Evolutionary conservation across 2,329 filamentous ascomycete species (phyloP).

Genomic region (Phoma herbarum): DNA sequence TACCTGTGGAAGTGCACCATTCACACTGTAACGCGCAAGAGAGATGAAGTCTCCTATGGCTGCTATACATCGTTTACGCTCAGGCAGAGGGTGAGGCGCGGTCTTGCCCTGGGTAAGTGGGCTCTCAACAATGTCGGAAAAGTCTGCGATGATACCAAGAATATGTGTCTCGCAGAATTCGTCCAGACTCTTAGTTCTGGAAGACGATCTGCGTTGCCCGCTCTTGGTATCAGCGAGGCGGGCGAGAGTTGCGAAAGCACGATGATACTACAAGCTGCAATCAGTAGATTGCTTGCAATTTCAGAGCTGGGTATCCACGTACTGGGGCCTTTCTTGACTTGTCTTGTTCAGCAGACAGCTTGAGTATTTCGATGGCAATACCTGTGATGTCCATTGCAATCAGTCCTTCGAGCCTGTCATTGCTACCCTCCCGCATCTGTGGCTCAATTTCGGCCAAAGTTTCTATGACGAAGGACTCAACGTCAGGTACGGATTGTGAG

Average conservation of each 20-base stretch:
- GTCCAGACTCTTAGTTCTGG: constrained; percentile 68
- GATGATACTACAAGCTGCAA: constrained; percentile 50
- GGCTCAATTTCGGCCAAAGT: constrained; percentile 74
- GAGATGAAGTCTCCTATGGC: constrained; percentile 89
- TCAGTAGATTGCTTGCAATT: constrained; percentile 2
- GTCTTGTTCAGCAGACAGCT: constrained; percentile 75
- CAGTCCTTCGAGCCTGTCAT: constrained; percentile 70
- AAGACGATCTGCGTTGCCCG: constrained; percentile 54
- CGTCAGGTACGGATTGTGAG: constrained; percentile 68
- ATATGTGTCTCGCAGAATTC: constrained; percentile 84
- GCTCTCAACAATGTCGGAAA: constrained; percentile 82
- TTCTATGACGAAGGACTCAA: constrained; percentile 73
- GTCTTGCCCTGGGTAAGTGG: constrained; percentile 51
- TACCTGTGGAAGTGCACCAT: constrained; percentile 85
- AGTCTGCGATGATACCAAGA: constrained; percentile 83
- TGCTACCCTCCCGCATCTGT: constrained; percentile 68
- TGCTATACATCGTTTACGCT: constrained; percentile 79
- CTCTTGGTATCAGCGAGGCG: constrained; percentile 59
- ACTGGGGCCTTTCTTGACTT: constrained; percentile 64
- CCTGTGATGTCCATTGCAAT: constrained; percentile 78
- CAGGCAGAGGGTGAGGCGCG: constrained; percentile 65
- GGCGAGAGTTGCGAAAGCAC: constrained; percentile 59
- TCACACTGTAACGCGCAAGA: constrained; percentile 75
- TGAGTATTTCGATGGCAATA: constrained; percentile 82
- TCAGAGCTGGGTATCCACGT: constrained; percentile 42